phyloP scores from a whole-genome alignment of 2,329 filamentous ascomycete species.

The Fonsecaea nubica region DNA sequence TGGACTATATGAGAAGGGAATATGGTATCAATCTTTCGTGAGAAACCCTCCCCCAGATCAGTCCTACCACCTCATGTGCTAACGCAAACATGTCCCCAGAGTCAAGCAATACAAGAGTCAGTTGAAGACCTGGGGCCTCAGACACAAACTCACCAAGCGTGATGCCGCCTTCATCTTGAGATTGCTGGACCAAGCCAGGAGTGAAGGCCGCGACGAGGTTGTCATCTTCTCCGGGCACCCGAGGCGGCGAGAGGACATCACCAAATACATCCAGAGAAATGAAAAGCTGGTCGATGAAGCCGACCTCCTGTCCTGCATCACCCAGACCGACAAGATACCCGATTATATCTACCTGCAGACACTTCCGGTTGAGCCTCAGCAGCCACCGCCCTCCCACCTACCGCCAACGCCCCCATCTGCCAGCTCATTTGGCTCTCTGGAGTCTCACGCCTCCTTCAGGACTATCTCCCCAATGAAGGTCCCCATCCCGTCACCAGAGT shows the following conservation, averaged over 20 bases:
- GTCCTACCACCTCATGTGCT: neutral
- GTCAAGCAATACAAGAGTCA: slow-evolving; percentile 33
- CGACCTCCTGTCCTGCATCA: slow-evolving; percentile 29
- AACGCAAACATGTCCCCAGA: slow-evolving; percentile 6
- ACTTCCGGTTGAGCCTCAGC: neutral
- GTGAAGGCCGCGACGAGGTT: slow-evolving; percentile 13
- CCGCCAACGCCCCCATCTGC: slow-evolving; percentile 19
- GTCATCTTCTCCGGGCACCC: slow-evolving; percentile 26
- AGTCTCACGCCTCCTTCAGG: slow-evolving; percentile 5
- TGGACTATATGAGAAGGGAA: slow-evolving; percentile 21
- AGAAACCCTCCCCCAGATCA: slow-evolving; percentile 1
- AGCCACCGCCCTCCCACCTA: slow-evolving; percentile 6
- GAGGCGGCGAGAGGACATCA: slow-evolving; percentile 23
- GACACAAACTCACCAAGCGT: slow-evolving; percentile 24
- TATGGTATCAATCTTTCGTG: slow-evolving; percentile 28
- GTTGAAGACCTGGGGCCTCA: slow-evolving; percentile 29
- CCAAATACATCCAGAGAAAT: slow-evolving; percentile 31
- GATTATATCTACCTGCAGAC: slow-evolving; percentile 28
- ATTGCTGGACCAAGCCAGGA: slow-evolving; percentile 24
- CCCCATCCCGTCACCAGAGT: slow-evolving; percentile 22
- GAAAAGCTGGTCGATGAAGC: slow-evolving; percentile 22
- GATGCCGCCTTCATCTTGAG: slow-evolving; percentile 33
- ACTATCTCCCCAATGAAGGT: slow-evolving; percentile 19
- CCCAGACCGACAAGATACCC: slow-evolving; percentile 21
- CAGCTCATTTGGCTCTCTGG: slow-evolving; percentile 9